phyloP scores from a whole-genome alignment of 805 yeast genomes.

The Kockiozyma suomiensis region DNA sequence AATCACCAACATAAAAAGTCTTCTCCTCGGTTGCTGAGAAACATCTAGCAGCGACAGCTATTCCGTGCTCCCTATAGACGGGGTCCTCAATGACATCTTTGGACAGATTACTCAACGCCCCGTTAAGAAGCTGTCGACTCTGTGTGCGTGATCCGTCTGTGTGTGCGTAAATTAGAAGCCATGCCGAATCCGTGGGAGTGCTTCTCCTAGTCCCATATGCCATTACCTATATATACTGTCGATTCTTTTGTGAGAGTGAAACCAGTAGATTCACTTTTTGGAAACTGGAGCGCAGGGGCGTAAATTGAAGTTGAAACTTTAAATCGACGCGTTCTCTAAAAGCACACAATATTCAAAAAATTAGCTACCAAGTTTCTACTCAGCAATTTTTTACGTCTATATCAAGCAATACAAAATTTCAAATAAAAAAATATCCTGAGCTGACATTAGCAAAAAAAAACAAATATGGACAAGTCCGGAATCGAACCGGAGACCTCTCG shows the following conservation, averaged over 20 bases:
- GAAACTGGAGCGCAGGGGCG: neutral
- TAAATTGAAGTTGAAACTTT: slow-evolving; percentile 1
- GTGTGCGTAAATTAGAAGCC: neutral
- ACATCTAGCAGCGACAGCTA: neutral
- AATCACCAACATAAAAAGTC: slow-evolving; percentile 12
- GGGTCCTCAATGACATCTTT: neutral
- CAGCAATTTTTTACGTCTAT: neutral
- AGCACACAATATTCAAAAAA: neutral
- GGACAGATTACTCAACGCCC: neutral
- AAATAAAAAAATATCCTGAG: neutral
- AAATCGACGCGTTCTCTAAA: slow-evolving; percentile 4
- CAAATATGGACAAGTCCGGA: slow-evolving; percentile 36
- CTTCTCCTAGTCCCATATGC: slow-evolving; percentile 4
- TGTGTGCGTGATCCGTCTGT: neutral
- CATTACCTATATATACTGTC: neutral
- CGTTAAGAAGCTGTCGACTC: neutral
- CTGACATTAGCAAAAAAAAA: too few relatives aligned
- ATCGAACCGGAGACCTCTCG: slow-evolving; percentile 38
- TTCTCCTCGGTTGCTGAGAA: neutral
- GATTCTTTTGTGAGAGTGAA: neutral
- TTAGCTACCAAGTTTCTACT: neutral
- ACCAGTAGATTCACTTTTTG: neutral
- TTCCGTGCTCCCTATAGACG: neutral
- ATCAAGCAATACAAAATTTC: neutral
- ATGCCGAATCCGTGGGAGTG: neutral